Conservation (phyloP, 108 stramenopile species). For the Asterionellopsis glacialis region DNA sequence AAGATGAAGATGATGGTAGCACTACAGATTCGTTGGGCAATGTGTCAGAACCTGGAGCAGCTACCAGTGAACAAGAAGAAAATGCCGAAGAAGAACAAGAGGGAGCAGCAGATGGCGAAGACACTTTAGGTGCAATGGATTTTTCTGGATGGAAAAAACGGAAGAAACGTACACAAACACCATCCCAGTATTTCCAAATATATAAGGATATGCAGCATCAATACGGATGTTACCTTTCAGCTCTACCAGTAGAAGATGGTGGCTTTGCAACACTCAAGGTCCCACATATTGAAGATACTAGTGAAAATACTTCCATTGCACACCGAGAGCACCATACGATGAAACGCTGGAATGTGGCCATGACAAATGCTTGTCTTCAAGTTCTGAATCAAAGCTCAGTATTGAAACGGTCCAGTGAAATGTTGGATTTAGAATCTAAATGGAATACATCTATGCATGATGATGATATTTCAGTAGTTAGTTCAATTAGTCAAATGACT, state of each 20-base stretch:
- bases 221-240: conserved; percentile 5
- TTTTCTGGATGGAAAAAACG: conserved; percentile 7
- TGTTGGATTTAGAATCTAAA: too few species aligned
- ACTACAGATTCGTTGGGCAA: not conserved
- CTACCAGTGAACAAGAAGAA: too few species aligned
- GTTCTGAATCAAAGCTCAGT: not conserved
- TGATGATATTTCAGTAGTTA: too few species aligned
- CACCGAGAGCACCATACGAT: conserved; percentile 3
- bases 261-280: conserved; percentile 2
- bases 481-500: too few species aligned
- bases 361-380: conserved; percentile 11
- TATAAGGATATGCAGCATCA: conserved; percentile 10
- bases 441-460: too few species aligned
- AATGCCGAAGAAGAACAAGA: not conserved
- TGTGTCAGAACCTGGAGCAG: too few species aligned
- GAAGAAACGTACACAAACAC: conserved; percentile 1
- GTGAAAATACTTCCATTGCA: not conserved
- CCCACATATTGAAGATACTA: not conserved
- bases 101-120: not conserved
- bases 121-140: conserved; percentile 3
- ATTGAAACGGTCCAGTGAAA: too few species aligned
- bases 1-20: conserved; percentile 3
- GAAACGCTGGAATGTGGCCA: conserved; percentile 6
- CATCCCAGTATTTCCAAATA: conserved; percentile 4
- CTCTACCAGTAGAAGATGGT: conserved; percentile 3